phyloP scores from a whole-genome alignment of 2,329 filamentous ascomycete genomes.

The Colletotrichum brevisporum region DNA sequence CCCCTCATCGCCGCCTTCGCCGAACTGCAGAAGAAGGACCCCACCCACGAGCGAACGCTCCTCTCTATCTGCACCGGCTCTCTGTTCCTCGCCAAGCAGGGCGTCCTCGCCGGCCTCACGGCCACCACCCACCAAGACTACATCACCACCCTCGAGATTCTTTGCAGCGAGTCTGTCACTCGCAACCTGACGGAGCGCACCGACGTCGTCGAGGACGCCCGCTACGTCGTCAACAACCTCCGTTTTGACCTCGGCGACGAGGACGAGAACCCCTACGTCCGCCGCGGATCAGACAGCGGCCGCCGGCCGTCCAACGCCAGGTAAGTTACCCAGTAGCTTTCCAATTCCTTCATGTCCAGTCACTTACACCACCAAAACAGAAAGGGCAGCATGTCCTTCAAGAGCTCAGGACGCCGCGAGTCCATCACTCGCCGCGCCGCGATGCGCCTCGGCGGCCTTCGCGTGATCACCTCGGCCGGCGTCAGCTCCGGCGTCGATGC shows the following conservation, averaged over 20 bases:
- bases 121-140: constrained; percentile 88
- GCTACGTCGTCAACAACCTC: constrained; percentile 93
- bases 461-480: constrained; percentile 86
- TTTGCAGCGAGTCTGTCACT: constrained; percentile 81
- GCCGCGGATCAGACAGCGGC: constrained; percentile 78
- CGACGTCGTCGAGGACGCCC: constrained; percentile 83
- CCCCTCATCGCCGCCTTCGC: constrained; percentile 81
- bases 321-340: constrained; percentile 55
- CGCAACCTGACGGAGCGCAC: constrained; percentile 81
- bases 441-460: constrained; percentile 77
- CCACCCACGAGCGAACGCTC: constrained; percentile 84
- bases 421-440: constrained; percentile 83
- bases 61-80: constrained; percentile 85
- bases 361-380: constrained; percentile 54
- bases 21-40: constrained; percentile 84
- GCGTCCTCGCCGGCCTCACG: constrained; percentile 82
- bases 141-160: constrained; percentile 84
- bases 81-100: constrained; percentile 82
- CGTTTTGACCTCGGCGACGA: constrained; percentile 87
- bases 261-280: constrained; percentile 87
- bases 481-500: constrained; percentile 87
- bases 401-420: constrained; percentile 83
- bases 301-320: constrained; percentile 73
- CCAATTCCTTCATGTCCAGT: neutral
- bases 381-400: constrained; percentile 88